These are phyloP conservation scores for Chenopodium quinoa DNA, from an alignment of 148 eudicot genomes.

Conservation along the genomic window DNA sequence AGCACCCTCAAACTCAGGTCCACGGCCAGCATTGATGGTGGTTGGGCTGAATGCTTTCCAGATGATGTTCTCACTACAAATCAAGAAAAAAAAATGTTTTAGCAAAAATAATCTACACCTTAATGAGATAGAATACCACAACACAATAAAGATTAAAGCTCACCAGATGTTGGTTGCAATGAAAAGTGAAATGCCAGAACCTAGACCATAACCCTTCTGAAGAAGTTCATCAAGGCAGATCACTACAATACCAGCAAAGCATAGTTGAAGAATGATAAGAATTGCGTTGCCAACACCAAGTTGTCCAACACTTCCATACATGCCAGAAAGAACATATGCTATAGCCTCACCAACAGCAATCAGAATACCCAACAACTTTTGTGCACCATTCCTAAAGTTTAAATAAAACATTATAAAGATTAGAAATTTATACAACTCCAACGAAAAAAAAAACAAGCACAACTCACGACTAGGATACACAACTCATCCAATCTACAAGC, in stretches of 20 bases:
- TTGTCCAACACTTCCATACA: conserved; percentile 82
- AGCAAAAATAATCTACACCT: neutral
- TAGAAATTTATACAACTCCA: neutral
- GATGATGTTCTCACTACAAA: conserved; percentile 67
- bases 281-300: conserved; percentile 81
- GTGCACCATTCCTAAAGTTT: conserved; percentile 67
- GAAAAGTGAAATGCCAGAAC: conserved; percentile 83
- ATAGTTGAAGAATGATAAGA: conserved; percentile 74
- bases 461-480: no score
- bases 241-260: conserved; percentile 79
- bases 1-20: conserved; percentile 87
- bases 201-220: conserved; percentile 90
- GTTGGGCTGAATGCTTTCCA: conserved; percentile 90
- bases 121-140: neutral
- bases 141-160: neutral
- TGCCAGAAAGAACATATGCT: conserved; percentile 86
- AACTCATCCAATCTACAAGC: no score
- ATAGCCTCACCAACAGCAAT: conserved; percentile 89
- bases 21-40: conserved; percentile 77
- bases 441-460: neutral
- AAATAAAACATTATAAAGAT: neutral
- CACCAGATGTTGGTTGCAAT: conserved; percentile 84
- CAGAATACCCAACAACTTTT: conserved; percentile 76
- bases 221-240: conserved; percentile 85
- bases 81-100: conserved; percentile 2